Evolutionary conservation across 441 rosid species (phyloP).

Genomic region (Gossypium davidsonii): DNA sequence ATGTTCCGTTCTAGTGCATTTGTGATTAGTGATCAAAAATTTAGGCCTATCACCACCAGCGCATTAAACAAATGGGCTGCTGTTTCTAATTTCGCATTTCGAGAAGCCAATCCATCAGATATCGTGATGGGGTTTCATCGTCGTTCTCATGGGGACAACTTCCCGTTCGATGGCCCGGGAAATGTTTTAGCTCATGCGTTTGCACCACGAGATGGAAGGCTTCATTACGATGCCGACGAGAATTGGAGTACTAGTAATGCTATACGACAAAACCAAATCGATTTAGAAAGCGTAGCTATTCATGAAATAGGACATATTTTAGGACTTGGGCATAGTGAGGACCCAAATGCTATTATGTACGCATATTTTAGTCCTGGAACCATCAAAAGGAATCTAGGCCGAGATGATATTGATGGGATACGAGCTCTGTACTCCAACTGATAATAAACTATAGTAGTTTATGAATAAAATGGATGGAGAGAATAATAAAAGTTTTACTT

Average conservation of each 20-base stretch:
- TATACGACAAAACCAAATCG: background rate
- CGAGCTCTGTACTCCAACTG: background rate
- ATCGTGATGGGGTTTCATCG: constrained; percentile 16
- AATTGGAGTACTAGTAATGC: background rate
- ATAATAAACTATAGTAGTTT: background rate
- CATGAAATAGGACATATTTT: constrained; percentile 9
- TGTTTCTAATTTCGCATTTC: constrained; percentile 10
- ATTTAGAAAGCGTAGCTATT: background rate
- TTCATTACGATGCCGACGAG: constrained; percentile 31
- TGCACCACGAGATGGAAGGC: constrained; percentile 13
- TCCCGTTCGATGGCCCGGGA: constrained; percentile 16
- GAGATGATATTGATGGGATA: constrained; percentile 7
- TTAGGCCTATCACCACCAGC: background rate
- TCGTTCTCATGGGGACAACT: constrained; percentile 16
- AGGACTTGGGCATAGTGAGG: background rate
- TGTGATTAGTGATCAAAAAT: background rate
- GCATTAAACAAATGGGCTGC: constrained; percentile 15
- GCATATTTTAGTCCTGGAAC: background rate
- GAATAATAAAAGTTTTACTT: no score
- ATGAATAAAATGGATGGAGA: background rate
- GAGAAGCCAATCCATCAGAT: background rate
- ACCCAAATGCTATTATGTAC: background rate
- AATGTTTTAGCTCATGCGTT: constrained; percentile 21
- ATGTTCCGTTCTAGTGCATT: constrained; percentile 1
- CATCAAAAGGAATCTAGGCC: background rate